These are phyloP conservation scores for Zalerion maritima DNA, from an alignment of 495 filamentous ascomycete species.

Conservation along the genomic window DNA sequence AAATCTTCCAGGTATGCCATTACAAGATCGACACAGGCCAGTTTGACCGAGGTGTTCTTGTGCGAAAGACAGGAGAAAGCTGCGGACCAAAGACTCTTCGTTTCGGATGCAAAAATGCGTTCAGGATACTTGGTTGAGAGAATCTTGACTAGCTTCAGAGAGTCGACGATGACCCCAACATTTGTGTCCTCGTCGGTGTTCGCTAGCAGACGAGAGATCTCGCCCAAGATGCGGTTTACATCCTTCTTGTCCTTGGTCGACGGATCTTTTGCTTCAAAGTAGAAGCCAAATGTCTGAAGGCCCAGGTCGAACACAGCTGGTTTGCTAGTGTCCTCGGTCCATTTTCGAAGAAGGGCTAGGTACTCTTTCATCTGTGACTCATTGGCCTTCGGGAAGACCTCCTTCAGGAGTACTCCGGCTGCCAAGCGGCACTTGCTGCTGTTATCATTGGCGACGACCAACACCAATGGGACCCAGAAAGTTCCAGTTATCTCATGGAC, in stretches of 20 bases:
- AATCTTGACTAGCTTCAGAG: conserved; percentile 52
- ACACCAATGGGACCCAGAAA: conserved; percentile 75
- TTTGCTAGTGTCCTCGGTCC: conserved; percentile 61
- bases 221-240: conserved; percentile 25
- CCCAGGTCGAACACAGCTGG: conserved; percentile 52
- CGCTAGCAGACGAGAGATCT: conserved; percentile 34
- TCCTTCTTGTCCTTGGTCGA: conserved; percentile 46
- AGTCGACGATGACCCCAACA: conserved; percentile 67
- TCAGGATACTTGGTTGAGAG: conserved; percentile 51
- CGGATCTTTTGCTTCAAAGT: conserved; percentile 53
- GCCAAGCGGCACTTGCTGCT: conserved; percentile 72
- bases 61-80: conserved; percentile 55
- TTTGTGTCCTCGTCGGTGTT: conserved; percentile 37
- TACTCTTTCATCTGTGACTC: no score
- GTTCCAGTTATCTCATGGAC: conserved; percentile 66
- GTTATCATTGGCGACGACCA: conserved; percentile 78
- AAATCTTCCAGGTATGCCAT: conserved; percentile 67
- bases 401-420: conserved; percentile 63
- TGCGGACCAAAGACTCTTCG: conserved; percentile 46
- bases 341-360: conserved; percentile 51
- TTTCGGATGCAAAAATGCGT: conserved; percentile 40
- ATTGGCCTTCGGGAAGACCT: conserved; percentile 67
- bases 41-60: conserved; percentile 60
- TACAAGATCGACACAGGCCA: conserved; percentile 58
- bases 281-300: conserved; percentile 67